These are phyloP conservation scores for Tolypocladium sp. DNA, from an alignment of 2,329 filamentous ascomycete genomes.

Conservation along the genomic window DNA sequence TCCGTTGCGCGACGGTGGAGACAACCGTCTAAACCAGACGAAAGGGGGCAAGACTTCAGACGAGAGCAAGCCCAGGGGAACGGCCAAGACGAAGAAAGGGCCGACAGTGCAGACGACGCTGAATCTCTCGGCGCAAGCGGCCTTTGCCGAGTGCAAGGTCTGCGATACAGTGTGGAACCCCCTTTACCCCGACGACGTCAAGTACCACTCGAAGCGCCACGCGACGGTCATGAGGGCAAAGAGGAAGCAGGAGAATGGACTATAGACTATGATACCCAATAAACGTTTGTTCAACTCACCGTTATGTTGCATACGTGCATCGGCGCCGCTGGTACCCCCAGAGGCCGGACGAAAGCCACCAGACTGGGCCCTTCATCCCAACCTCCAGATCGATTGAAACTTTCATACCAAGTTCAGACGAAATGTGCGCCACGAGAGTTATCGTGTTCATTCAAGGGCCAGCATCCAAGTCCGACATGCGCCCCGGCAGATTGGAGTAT, in stretches of 20 bases:
- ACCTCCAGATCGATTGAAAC: no score
- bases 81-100: constrained; percentile 1
- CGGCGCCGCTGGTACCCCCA: no score
- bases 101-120: constrained; percentile 30
- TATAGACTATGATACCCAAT: constrained; percentile 6
- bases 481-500: no score
- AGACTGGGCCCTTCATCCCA: no score
- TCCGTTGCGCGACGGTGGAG: not conserved
- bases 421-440: no score
- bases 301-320: not conserved
- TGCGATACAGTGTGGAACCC: constrained; percentile 36
- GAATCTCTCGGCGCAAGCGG: constrained; percentile 30
- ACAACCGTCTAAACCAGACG: not conserved
- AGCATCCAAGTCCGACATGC: no score
- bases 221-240: constrained; percentile 19
- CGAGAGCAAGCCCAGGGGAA: not conserved
- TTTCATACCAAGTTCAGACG: no score
- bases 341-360: no score
- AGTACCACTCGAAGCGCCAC: constrained; percentile 30
- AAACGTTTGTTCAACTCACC: not conserved
- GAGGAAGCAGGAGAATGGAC: constrained; percentile 11
- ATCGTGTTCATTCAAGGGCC: no score
- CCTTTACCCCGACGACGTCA: constrained; percentile 32
- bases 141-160: constrained; percentile 32
- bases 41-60: not conserved